Base-by-base conservation (phyloP, 257 asterid species). In the Solanum megistacrolobum region DNA sequence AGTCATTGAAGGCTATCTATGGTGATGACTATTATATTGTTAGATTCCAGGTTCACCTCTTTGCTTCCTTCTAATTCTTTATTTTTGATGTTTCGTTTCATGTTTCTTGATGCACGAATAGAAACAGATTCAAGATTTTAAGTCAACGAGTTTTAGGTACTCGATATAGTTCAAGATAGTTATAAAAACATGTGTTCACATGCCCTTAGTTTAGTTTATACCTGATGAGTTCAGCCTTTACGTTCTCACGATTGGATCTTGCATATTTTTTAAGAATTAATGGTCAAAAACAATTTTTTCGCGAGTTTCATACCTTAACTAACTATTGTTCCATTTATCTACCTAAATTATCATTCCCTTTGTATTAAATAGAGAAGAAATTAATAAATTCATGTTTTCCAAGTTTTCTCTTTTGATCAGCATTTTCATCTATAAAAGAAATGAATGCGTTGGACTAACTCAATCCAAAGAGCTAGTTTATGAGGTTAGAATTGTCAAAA, bases 1-100 rank as follows among this genome's bases (percentile, higher is more conserved):
- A 94, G 68, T 88, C 90, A 20, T 65, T 81, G 20, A 87, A 90
- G 48, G 90, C 89, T 43, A 23, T 20, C 9, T 86, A 89, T 52
- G 96, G 95, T 2, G 96, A 94, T 71, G 92, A 88, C 34, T 90
- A 92, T 81, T 94, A 94, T 18, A 83, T 94, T 9, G 90, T 91
- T 91, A 92, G 96, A 87, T 94, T 94, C 83, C 96, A 92, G 94
- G 93, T 91, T 68, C 5, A 14, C 27, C 23, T 60, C 66, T 79
- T 9, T 66, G 14, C 38, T n/a, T 58, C 34, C 60, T 75, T 38
- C 27, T 31, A 71, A 48, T 12, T 43, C 65, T 20, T 82, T 7
- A 0, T 3, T 13, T 21, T 85, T 39, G 0, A 68, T 25, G 10
- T 62, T 55, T 58, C 35, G 13, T 83, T 34, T 3, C 13, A 21